Evolutionary conservation across 306 rosid species (phyloP).

Genomic region (Trifolium dubium): DNA sequence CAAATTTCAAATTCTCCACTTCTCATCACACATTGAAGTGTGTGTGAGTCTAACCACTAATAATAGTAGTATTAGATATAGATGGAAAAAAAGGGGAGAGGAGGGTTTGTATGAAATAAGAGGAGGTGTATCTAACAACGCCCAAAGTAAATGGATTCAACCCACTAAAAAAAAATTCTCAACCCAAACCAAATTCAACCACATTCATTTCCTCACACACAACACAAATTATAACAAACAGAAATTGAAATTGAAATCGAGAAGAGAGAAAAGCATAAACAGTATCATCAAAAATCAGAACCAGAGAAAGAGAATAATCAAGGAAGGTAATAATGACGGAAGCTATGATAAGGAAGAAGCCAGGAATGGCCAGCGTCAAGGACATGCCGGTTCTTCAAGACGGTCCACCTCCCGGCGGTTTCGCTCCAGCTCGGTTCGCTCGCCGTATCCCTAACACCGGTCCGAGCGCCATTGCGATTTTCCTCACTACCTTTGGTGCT

Average conservation of each 20-base stretch:
- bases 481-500: slow-evolving; percentile 74
- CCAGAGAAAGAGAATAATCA: background rate
- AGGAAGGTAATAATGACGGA: slow-evolving; percentile 72
- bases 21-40: no score
- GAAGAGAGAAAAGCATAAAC: background rate
- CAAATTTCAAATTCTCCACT: no score
- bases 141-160: background rate
- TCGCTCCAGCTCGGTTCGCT: slow-evolving; percentile 91
- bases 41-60: no score
- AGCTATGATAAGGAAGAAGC: slow-evolving; percentile 86
- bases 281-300: background rate
- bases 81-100: no score
- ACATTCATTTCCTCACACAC: background rate
- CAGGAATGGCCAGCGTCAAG: slow-evolving; percentile 97
- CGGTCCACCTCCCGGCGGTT: slow-evolving; percentile 99
- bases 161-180: background rate
- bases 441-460: slow-evolving; percentile 97
- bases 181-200: background rate
- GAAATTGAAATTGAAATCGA: background rate
- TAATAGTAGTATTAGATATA: no score
- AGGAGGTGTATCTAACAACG: background rate
- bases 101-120: background rate
- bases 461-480: slow-evolving; percentile 85
- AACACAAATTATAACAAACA: background rate
- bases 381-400: slow-evolving; percentile 99